phyloP scores from a whole-genome alignment of 1,284 basidiomycete species.

The Phenoliferia sp. region DNA sequence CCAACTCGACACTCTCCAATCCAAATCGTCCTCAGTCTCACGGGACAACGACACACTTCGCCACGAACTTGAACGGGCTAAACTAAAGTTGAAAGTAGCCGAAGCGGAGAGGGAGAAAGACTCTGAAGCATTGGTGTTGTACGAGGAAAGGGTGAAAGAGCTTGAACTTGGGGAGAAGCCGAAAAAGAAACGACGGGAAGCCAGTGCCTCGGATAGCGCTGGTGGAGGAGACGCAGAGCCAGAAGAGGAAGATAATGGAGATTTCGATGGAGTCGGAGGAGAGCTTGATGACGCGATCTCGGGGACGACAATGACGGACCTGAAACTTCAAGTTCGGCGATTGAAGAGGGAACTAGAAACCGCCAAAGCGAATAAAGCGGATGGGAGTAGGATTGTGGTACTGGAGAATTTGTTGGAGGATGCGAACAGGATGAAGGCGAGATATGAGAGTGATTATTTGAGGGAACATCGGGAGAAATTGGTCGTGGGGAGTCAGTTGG shows the following conservation, averaged over 20 bases:
- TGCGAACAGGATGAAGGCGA: slow-evolving; percentile 77
- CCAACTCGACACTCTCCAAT: slow-evolving; percentile 76
- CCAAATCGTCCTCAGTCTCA: slow-evolving; percentile 58
- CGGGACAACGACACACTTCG: slow-evolving; percentile 67
- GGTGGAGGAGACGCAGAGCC: not conserved
- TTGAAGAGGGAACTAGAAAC: slow-evolving; percentile 77
- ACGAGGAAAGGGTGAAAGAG: slow-evolving; percentile 86
- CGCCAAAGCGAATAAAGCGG: slow-evolving; percentile 65
- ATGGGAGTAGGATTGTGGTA: slow-evolving; percentile 65
- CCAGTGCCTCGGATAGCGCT: slow-evolving; percentile 42
- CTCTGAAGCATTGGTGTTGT: slow-evolving; percentile 77
- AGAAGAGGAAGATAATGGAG: slow-evolving; percentile 31
- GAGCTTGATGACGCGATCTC: slow-evolving; percentile 80
- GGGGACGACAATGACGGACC: slow-evolving; percentile 82
- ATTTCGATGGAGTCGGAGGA: slow-evolving; percentile 57
- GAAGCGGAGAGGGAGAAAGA: slow-evolving; percentile 69
- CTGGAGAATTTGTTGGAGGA: slow-evolving; percentile 87
- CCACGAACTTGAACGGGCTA: slow-evolving; percentile 70
- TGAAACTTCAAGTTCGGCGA: slow-evolving; percentile 77
- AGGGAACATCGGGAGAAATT: slow-evolving; percentile 77
- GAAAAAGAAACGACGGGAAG: slow-evolving; percentile 42
- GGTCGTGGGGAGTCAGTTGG: slow-evolving; percentile 71
- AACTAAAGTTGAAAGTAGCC: slow-evolving; percentile 56
- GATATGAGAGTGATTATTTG: slow-evolving; percentile 86
- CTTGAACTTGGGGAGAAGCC: slow-evolving; percentile 57